Base-by-base conservation (phyloP, 1,139 yeast species). In the Pichia sp. region DNA sequence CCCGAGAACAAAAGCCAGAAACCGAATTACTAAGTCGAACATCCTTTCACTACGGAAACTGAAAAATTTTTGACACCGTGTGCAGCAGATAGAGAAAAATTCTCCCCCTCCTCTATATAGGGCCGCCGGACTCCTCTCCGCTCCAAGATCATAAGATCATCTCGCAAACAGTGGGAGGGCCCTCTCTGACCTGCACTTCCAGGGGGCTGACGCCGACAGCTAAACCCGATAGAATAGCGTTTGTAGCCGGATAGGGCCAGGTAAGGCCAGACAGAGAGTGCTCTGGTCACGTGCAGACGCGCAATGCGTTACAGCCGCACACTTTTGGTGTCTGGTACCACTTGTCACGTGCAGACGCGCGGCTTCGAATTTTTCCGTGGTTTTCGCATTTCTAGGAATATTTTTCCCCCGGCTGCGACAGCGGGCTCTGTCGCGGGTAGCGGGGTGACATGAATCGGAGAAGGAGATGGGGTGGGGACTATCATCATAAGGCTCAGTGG, bases 221-320 rank as follows among this genome's bases (percentile, higher is more conserved):
- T 34, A 34, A 34, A 34, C 37, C 37, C 37, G 37, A 34, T 34
- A 34, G 18, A 34, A 16, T 18, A 34, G 37, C 18, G 9, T 34
- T 13, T 34, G 37, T 34, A 34, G 37, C 18, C 3, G 9, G 23
- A 9, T 23, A 16, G 6, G 13, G 26, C 16, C 37, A 7, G n/a
- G n/a, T 34, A 13, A 16, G n/a, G 13, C n/a, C 37, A 34, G 13
- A 9, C 18, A 3, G 18, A 34, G 18, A 34, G n/a, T 18, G 18
- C 37, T 13, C 18, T 13, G 2, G 41, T 47, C 49, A 47, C 49
- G 49, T 47, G 49, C 26, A 23, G 5, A 30, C 7, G 49, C 49
- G 49, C 44, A 41, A 21, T 30, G 25, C 16, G 18, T 18, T 16
- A 3, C 37, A 7, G 5, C 18, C 18, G 37, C 18, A 13, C 18